Evolutionary conservation across 1,139 yeast species (phyloP).

Genomic region (Blastobotrys buckinghamii): DNA sequence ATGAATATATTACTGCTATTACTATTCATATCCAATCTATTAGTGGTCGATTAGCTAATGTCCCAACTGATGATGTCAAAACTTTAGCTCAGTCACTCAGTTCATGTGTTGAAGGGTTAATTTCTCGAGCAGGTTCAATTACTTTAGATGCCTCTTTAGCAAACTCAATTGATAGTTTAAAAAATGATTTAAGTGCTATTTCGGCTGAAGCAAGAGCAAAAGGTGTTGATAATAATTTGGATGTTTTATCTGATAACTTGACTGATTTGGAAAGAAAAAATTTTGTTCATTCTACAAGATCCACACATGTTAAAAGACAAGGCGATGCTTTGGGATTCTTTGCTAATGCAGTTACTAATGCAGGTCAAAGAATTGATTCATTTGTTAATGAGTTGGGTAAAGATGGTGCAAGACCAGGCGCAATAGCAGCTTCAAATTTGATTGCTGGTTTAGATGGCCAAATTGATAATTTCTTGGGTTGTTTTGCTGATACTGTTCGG

Average conservation of each 20-base stretch:
- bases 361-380: conserved; percentile 25
- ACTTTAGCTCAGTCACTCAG: conserved; percentile 24
- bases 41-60: neutral
- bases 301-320: conserved; percentile 1
- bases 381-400: conserved; percentile 21
- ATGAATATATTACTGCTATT: neutral
- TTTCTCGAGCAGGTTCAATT: neutral
- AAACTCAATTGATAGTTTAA: neutral
- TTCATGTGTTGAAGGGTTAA: conserved; percentile 26
- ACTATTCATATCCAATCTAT: neutral
- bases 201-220: neutral
- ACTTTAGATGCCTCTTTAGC: neutral
- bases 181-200: neutral
- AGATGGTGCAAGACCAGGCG: conserved; percentile 24
- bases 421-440: conserved; percentile 24
- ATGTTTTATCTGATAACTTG: neutral
- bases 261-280: neutral
- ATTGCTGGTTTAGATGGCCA: conserved; percentile 33
- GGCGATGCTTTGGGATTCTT: conserved; percentile 2
- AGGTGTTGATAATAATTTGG: neutral
- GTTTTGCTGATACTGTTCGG: conserved; percentile 23
- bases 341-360: conserved; percentile 19
- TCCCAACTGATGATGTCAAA: neutral
- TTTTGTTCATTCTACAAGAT: neutral
- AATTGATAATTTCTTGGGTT: conserved; percentile 29